Conservation (phyloP, 768 basidiomycete species). For the Collybia sp. region DNA sequence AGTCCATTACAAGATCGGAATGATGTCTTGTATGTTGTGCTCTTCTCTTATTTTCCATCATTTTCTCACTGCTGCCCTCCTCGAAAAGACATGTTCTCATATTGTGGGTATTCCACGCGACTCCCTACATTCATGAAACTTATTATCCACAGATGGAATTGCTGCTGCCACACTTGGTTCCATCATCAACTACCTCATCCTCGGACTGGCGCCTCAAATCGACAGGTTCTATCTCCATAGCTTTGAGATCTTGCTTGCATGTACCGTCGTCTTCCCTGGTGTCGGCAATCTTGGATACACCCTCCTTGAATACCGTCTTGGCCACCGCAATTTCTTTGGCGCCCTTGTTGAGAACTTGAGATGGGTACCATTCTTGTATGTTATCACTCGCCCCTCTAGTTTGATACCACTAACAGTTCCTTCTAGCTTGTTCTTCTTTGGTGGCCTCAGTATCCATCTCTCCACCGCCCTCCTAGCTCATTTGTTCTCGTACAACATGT, state of each 20-base stretch:
- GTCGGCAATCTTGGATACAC: conserved; percentile 73
- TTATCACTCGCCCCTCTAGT: conserved; percentile 9
- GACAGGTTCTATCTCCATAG: conserved; percentile 76
- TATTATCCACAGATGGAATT: conserved; percentile 44
- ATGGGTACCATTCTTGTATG: conserved; percentile 74
- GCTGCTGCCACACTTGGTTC: conserved; percentile 64
- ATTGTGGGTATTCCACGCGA: conserved; percentile 25
- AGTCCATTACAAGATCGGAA: conserved; percentile 77
- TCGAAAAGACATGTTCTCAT: conserved; percentile 41
- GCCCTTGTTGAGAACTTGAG: conserved; percentile 53
- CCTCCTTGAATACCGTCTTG: conserved; percentile 72
- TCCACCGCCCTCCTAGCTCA: conserved; percentile 64
- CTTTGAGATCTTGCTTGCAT: conserved; percentile 78
- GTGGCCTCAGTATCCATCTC: conserved; percentile 70
- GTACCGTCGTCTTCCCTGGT: conserved; percentile 74
- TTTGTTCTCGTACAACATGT: conserved; percentile 61
- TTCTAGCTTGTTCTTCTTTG: conserved; percentile 70
- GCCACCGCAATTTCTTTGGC: conserved; percentile 44
- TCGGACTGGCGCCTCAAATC: conserved; percentile 63
- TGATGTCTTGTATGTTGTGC: conserved; percentile 57
- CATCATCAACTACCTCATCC: conserved; percentile 69
- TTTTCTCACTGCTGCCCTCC: neutral
- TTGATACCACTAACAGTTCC: neutral
- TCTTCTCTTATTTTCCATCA: neutral
- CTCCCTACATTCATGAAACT: conserved; percentile 8